These are phyloP conservation scores for Magnusiomyces sp. DNA, from an alignment of 1,139 yeast genomes.

Conservation along the genomic window DNA sequence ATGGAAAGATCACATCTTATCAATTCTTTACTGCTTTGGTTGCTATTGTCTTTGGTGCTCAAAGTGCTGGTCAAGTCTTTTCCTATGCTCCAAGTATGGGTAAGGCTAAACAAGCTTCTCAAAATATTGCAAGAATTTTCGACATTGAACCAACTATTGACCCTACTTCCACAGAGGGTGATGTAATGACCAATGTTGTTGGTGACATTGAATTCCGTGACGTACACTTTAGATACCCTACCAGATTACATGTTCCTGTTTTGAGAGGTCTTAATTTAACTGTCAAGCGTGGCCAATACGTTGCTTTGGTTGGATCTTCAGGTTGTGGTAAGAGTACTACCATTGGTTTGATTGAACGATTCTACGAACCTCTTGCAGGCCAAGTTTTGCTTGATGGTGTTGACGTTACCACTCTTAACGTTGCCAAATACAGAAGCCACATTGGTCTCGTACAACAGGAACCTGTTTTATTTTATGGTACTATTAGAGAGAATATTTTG, in stretches of 20 bases:
- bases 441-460: constrained; percentile 83
- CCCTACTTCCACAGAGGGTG: constrained; percentile 45
- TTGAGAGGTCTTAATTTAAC: constrained; percentile 57
- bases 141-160: constrained; percentile 59
- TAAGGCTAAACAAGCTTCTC: constrained; percentile 51
- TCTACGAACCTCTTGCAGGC: constrained; percentile 70
- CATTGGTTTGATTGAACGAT: constrained; percentile 69
- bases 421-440: constrained; percentile 60
- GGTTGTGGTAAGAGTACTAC: constrained; percentile 94
- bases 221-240: constrained; percentile 73
- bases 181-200: constrained; percentile 28
- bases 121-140: constrained; percentile 64
- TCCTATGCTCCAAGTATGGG: constrained; percentile 78
- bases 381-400: constrained; percentile 58
- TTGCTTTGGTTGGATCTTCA: constrained; percentile 91
- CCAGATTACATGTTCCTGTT: constrained; percentile 67
- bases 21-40: constrained; percentile 32
- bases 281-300: constrained; percentile 73
- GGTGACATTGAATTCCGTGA: constrained; percentile 58
- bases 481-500: constrained; percentile 70
- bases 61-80: constrained; percentile 76
- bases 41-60: constrained; percentile 69
- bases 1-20: constrained; percentile 19
- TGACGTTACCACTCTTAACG: constrained; percentile 60
- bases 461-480: constrained; percentile 79